phyloP scores from a whole-genome alignment of 2,329 filamentous ascomycete genomes.

The Fusarium camptoceras region DNA sequence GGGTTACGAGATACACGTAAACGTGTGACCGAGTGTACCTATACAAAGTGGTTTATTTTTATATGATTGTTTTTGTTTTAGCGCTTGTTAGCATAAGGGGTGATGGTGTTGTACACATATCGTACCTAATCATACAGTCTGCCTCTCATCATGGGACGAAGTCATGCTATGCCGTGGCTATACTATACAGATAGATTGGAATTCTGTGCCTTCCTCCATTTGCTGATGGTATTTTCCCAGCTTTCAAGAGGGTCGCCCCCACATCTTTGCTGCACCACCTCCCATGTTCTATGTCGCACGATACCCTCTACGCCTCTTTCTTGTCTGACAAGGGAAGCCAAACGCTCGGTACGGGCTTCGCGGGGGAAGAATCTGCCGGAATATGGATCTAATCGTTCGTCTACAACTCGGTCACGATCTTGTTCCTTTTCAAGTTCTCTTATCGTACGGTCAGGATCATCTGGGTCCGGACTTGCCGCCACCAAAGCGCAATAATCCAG shows the following conservation, averaged over 20 bases:
- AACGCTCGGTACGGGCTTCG: conserved; percentile 82
- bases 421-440: conserved; percentile 77
- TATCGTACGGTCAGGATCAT: conserved; percentile 81
- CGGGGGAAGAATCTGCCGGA: conserved; percentile 82
- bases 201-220: conserved; percentile 64
- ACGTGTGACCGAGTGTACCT: not conserved
- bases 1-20: not conserved
- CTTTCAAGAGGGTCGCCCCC: conserved; percentile 65
- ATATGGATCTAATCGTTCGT: conserved; percentile 94
- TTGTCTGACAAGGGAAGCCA: conserved; percentile 79
- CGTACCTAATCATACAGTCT: conserved; percentile 27
- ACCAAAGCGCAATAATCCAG: conserved; percentile 91
- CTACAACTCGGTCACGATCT: conserved; percentile 78
- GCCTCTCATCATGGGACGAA: conserved; percentile 12
- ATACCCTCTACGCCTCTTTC: conserved; percentile 83
- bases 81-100: not conserved
- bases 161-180: not conserved
- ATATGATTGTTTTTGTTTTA: not conserved
- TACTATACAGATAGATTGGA: conserved; percentile 9
- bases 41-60: not conserved
- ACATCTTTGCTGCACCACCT: conserved; percentile 80
- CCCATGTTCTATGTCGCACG: conserved; percentile 85
- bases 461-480: conserved; percentile 85
- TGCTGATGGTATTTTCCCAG: conserved; percentile 74
- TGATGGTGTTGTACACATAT: conserved; percentile 8